Base-by-base conservation (phyloP, 257 asterid genomes). In the Fraxinus quadrangulata region DNA sequence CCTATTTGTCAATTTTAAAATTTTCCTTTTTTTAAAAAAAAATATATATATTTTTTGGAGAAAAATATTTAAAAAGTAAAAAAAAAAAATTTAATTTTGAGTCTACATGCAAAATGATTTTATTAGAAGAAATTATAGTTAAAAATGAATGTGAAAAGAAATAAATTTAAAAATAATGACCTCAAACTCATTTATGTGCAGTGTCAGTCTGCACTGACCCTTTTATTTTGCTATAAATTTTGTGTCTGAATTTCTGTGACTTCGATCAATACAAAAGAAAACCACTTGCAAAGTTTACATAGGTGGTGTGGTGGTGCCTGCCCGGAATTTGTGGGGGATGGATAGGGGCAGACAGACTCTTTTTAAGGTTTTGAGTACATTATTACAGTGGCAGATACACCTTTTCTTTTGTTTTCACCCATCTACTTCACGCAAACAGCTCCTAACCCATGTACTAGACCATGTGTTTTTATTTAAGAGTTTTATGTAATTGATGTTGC, bases 321-420 rank as follows among this genome's bases (percentile, higher is more conserved):
- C 84, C 88, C 86, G 83, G 77, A 79, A 87, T 69, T 84, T 87
- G 80, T 82, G 90, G 88, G 88, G 83, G 73, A 2, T 19, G 45
- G 77, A 31, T 34, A 8, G 2, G 40, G 40, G 10, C 42, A 37
- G 42, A 37, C 11, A 37, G 24, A 4, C 73, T 5, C 37, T 40
- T 82, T 81, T 85, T 85, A 82, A 77, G 86, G 88, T 82, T 82
- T 85, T 79, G 80, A 75, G 79, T 74, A 84, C n/a, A 2, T 12
- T 71, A 31, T 3, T 31, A 31, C 34, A 5, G 82, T 54, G 66
- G 76, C 61, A 74, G 54, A 26, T 21, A 72, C 74, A 74, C 82
- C 82, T 79, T 79, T 78, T 26, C 11, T 71, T 14, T 42, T 30
- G 19, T 23, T 24, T 40, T 39, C 40, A 36, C 33, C 21, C 33